Evolutionary conservation across 352 stramenopile species (phyloP).

Genomic region (Pythium dissimile): DNA sequence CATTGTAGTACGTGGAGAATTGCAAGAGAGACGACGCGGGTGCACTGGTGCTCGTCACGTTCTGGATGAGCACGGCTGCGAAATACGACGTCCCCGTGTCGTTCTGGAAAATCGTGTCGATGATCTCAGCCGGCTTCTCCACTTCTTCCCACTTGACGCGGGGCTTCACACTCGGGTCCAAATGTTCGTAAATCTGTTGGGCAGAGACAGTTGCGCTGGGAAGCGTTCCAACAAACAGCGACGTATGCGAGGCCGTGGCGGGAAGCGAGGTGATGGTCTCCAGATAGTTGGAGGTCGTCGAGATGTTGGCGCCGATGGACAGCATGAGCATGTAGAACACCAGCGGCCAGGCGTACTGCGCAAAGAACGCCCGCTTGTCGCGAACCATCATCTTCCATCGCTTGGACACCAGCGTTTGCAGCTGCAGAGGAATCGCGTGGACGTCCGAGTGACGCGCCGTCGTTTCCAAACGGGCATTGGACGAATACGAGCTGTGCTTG

Average conservation of each 20-base stretch:
- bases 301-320: slow-evolving; percentile 36
- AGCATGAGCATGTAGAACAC: slow-evolving; percentile 57
- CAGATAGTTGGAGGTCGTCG: slow-evolving; percentile 26
- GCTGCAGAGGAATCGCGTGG: slow-evolving; percentile 33
- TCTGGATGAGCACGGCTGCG: slow-evolving; percentile 49
- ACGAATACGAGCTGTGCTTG: not conserved
- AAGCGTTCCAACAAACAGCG: slow-evolving; percentile 36
- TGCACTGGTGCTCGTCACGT: slow-evolving; percentile 23
- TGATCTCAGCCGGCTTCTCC: slow-evolving; percentile 24
- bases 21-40: slow-evolving; percentile 7
- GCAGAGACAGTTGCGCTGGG: slow-evolving; percentile 10
- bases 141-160: slow-evolving; percentile 20
- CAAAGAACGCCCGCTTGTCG: slow-evolving; percentile 57
- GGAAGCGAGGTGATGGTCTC: slow-evolving; percentile 52
- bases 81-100: slow-evolving; percentile 48
- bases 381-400: slow-evolving; percentile 48
- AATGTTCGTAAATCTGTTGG: slow-evolving; percentile 13
- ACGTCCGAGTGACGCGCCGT: slow-evolving; percentile 12
- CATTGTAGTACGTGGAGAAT: slow-evolving; percentile 69
- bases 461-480: not conserved
- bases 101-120: slow-evolving; percentile 35
- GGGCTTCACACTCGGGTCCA: not conserved
- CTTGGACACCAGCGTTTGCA: slow-evolving; percentile 52
- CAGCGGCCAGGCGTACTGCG: slow-evolving; percentile 73
- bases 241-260: slow-evolving; percentile 29